phyloP scores from a whole-genome alignment of 2,329 filamentous ascomycete genomes.

The Didymella exigua region DNA sequence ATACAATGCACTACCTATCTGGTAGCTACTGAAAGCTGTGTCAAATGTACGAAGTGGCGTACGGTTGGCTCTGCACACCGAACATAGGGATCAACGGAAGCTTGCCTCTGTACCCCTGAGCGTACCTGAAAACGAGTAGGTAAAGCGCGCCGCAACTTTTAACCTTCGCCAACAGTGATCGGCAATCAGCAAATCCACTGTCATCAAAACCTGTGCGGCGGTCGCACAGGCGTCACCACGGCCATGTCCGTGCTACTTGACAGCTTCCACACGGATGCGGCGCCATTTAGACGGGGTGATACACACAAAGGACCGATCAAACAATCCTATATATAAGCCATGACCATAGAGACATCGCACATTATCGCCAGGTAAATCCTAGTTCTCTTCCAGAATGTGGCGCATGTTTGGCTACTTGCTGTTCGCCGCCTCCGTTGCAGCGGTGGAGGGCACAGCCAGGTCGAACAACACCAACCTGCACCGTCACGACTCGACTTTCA shows the following conservation, averaged over 20 bases:
- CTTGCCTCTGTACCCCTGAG: too few relatives aligned
- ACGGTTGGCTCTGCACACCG: not conserved
- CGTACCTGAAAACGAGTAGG: not conserved
- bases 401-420: not conserved
- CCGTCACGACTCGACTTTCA: slow-evolving; percentile 31
- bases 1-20: not conserved
- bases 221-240: not conserved
- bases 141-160: not conserved
- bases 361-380: not conserved
- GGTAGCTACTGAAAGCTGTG: not conserved
- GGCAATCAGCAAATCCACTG: not conserved
- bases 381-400: not conserved
- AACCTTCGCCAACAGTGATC: not conserved
- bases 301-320: slow-evolving; percentile 2
- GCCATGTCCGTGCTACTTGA: slow-evolving; percentile 1
- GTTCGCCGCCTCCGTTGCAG: not conserved
- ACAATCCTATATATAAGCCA: slow-evolving; percentile 3
- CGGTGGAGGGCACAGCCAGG: not conserved
- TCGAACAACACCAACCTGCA: not conserved
- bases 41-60: not conserved
- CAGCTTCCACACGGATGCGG: not conserved
- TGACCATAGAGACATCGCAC: not conserved
- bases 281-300: not conserved
- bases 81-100: not conserved
- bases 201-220: not conserved